Evolutionary conservation across 2,329 filamentous ascomycete species (phyloP).

Genomic region (Fusarium sp.): DNA sequence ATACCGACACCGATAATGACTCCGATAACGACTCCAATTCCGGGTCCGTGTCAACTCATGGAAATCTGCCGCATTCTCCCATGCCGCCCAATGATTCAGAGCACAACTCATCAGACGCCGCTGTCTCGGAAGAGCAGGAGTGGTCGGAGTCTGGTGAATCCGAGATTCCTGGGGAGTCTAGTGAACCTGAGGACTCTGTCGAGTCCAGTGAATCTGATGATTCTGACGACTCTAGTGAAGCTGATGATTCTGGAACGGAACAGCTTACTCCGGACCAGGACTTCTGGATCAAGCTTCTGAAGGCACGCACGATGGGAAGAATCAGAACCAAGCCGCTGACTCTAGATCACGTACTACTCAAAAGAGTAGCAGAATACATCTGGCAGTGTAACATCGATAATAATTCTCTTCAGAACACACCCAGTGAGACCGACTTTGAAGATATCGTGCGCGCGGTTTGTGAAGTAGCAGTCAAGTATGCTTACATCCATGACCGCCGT

Average conservation of each 20-base stretch:
- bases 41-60: not conserved
- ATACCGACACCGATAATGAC: not conserved
- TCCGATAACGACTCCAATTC: not conserved
- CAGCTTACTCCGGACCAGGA: not conserved
- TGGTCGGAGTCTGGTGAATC: too few relatives aligned
- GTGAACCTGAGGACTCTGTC: too few relatives aligned
- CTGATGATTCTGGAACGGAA: not conserved
- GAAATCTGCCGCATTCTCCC: not conserved
- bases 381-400: not conserved
- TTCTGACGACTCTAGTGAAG: too few relatives aligned
- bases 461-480: conserved; percentile 1
- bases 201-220: too few relatives aligned
- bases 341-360: not conserved
- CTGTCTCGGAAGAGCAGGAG: too few relatives aligned
- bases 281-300: not conserved
- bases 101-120: too few relatives aligned
- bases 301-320: not conserved
- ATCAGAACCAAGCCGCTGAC: not conserved
- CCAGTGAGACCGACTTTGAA: not conserved
- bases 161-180: too few relatives aligned
- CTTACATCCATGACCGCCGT: not conserved
- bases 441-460: not conserved
- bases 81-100: too few relatives aligned
- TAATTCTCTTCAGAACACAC: too few relatives aligned
- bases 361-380: not conserved